These are phyloP conservation scores for Helianthus tuberosus DNA, from an alignment of 129 eudicot species.

Conservation along the genomic window DNA sequence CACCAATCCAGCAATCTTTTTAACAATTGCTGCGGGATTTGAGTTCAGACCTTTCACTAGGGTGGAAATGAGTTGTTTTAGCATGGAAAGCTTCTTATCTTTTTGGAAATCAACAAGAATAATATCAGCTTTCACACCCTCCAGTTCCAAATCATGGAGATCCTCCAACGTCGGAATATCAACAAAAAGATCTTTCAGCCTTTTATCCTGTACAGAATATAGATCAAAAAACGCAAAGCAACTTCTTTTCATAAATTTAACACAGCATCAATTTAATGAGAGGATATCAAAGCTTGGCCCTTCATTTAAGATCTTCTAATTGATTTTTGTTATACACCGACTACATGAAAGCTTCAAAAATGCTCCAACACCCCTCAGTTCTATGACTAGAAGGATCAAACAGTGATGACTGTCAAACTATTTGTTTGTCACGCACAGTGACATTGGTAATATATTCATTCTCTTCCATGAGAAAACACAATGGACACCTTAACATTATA, in stretches of 20 bases:
- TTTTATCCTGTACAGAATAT: conserved; percentile 66
- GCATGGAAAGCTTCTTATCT: conserved; percentile 90
- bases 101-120: conserved; percentile 84
- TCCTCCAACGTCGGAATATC: conserved; percentile 84
- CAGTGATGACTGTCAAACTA: background rate
- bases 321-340: background rate
- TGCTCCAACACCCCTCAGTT: background rate
- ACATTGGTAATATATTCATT: background rate
- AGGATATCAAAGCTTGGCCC: background rate
- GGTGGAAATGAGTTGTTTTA: conserved; percentile 75
- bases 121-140: conserved; percentile 79
- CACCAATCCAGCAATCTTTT: conserved; percentile 96
- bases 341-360: no score
- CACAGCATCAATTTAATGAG: background rate
- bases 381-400: background rate
- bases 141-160: conserved; percentile 67
- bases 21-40: conserved; percentile 78
- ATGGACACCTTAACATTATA: background rate
- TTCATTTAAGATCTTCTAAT: background rate
- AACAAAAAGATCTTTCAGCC: conserved; percentile 75
- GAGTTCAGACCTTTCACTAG: conserved; percentile 79
- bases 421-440: background rate
- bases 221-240: conserved; percentile 25
- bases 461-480: background rate
- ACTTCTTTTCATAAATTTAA: conserved; percentile 3